Percentiles rank a stretch among this genome's conserved stretches.
phyloP scores from a whole-genome alignment of 257 asterid species.

The Leptodermis oblonga region DNA sequence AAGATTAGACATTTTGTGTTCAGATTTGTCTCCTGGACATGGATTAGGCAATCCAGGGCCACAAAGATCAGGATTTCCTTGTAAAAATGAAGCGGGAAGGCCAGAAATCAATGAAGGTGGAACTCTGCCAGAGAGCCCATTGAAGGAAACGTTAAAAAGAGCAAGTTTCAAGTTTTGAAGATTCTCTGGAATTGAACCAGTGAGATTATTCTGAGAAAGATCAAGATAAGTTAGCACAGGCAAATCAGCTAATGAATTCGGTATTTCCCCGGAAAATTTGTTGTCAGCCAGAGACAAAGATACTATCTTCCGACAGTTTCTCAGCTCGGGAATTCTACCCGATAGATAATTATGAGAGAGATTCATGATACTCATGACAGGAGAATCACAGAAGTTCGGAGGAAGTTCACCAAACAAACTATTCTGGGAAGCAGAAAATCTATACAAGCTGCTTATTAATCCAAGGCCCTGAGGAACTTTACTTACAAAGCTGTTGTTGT shows the following conservation, averaged over 20 bases:
- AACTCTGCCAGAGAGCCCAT: constrained; percentile 63
- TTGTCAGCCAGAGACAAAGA: constrained; percentile 70
- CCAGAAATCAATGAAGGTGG: constrained; percentile 58
- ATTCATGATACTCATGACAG: constrained; percentile 73
- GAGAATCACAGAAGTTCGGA: constrained; percentile 75
- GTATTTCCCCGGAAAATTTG: constrained; percentile 61
- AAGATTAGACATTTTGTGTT: constrained; percentile 26
- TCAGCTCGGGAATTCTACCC: constrained; percentile 63
- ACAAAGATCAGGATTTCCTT: constrained; percentile 75
- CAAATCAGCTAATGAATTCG: constrained; percentile 55
- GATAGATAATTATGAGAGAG: constrained; percentile 64
- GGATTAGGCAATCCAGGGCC: constrained; percentile 64
- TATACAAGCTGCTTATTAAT: constrained; percentile 50
- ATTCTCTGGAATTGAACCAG: constrained; percentile 58
- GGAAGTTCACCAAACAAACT: constrained; percentile 72
- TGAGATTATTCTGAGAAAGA: constrained; percentile 69
- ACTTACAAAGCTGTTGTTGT: constrained; percentile 61
- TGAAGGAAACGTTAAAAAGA: constrained; percentile 69
- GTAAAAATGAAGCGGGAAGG: constrained; percentile 75
- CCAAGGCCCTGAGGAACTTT: constrained; percentile 65
- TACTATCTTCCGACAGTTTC: constrained; percentile 56
- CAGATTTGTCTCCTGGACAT: constrained; percentile 33
- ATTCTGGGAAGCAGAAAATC: constrained; percentile 73
- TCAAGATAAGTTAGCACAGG: constrained; percentile 80
- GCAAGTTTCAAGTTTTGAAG: constrained; percentile 79